These are phyloP conservation scores for Lecanicillium sp. DNA, from an alignment of 2,329 filamentous ascomycete genomes.

Conservation along the genomic window DNA sequence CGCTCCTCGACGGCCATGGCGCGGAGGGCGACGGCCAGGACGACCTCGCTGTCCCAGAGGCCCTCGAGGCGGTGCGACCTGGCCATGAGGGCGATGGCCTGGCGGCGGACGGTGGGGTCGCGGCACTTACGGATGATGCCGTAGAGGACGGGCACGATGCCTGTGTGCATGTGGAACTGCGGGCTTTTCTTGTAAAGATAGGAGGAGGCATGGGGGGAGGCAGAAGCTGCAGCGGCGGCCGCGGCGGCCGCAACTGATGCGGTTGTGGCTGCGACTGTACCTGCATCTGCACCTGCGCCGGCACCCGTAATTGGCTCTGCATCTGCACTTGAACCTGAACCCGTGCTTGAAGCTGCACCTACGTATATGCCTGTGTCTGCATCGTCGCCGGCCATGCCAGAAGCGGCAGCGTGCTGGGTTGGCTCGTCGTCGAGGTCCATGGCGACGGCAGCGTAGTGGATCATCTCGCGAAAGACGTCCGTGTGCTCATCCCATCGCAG, in stretches of 20 bases:
- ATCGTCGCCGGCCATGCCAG: too few species aligned
- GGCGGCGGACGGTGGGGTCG: slow-evolving; percentile 9
- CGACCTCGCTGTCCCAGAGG: slow-evolving; percentile 6
- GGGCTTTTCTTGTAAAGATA: too few species aligned
- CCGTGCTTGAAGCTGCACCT: too few species aligned
- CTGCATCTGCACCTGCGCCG: too few species aligned
- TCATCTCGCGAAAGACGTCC: slow-evolving; percentile 1
- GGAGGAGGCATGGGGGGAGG: too few species aligned
- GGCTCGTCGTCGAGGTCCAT: not conserved
- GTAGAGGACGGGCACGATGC: slow-evolving; percentile 5
- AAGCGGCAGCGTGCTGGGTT: not conserved
- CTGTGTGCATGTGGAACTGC: slow-evolving; percentile 13
- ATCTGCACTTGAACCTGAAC: too few species aligned
- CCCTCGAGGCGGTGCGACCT: slow-evolving; percentile 1
- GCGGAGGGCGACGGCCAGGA: not conserved
- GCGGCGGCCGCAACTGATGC: too few species aligned
- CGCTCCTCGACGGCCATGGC: slow-evolving; percentile 9
- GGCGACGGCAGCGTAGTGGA: not conserved
- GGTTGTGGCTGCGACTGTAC: too few species aligned
- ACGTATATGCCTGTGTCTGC: too few species aligned
- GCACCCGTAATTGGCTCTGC: too few species aligned
- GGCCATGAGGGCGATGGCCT: slow-evolving; percentile 1
- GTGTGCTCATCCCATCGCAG: slow-evolving; percentile 11
- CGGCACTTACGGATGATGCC: slow-evolving; percentile 10
- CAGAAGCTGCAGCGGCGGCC: too few species aligned